A percentile compares a stretch with the other conserved stretches of the same genome.
These are phyloP conservation scores for Magnolia changhungtana DNA, from an alignment of 164 flowering plant species.

Conservation along the genomic window DNA sequence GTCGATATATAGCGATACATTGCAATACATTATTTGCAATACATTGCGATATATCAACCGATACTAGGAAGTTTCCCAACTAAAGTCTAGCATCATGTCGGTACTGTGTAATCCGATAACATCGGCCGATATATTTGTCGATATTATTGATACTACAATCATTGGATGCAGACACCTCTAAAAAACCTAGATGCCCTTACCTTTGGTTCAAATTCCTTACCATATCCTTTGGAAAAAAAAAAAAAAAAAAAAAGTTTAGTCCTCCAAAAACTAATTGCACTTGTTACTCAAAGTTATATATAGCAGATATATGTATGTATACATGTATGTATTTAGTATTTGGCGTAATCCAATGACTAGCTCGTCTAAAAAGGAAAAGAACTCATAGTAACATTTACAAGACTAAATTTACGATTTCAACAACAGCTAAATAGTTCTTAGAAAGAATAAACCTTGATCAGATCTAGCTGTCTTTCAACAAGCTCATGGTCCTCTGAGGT, in stretches of 20 bases:
- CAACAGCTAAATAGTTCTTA: not conserved
- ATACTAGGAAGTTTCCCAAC: no score
- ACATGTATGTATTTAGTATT: not conserved
- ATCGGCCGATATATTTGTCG: no score
- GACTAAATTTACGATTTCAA: not conserved
- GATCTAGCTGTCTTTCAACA: conserved; percentile 87
- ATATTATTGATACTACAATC: no score
- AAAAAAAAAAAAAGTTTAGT: not conserved
- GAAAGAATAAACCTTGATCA: conserved; percentile 64
- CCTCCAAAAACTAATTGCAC: not conserved
- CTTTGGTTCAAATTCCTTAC: not conserved
- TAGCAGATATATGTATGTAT: not conserved
- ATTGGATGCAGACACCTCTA: no score
- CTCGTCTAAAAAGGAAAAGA: not conserved
- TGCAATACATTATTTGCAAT: no score
- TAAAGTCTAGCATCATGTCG: no score
- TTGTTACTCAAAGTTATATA: not conserved
- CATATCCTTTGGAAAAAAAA: not conserved
- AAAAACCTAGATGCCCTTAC: not conserved
- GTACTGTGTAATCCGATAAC: no score
- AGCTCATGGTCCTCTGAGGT: conserved; percentile 86
- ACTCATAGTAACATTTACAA: not conserved
- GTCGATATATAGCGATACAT: no score
- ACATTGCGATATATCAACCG: no score
- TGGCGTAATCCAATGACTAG: not conserved